phyloP scores from a whole-genome alignment of 1,284 basidiomycete genomes.

The Ceratobasidium sp. region DNA sequence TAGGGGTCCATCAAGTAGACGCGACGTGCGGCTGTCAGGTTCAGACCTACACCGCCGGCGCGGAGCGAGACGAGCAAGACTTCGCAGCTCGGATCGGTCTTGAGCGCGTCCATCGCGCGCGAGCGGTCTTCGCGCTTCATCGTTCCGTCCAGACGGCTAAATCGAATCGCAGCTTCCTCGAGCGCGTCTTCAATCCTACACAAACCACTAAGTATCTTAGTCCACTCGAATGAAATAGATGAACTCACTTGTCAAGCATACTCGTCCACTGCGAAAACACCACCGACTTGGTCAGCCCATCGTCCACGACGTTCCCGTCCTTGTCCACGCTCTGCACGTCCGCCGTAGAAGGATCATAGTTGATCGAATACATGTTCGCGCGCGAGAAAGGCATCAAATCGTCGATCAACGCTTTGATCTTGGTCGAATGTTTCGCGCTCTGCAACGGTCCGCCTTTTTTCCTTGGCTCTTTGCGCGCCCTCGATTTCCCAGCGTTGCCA shows the following conservation, averaged over 20 bases:
- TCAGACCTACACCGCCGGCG: conserved; percentile 96
- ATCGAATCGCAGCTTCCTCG: conserved; percentile 81
- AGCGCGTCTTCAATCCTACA: conserved; percentile 88
- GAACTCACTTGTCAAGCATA: conserved; percentile 88
- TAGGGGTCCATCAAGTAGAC: conserved; percentile 97
- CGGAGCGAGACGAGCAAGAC: conserved; percentile 95
- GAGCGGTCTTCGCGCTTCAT: conserved; percentile 96
- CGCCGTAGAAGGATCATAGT: conserved; percentile 79
- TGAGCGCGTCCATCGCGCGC: conserved; percentile 89
- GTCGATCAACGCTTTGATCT: conserved; percentile 81
- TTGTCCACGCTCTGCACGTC: conserved; percentile 81
- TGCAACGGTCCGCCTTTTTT: conserved; percentile 69
- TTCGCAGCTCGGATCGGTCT: conserved; percentile 85
- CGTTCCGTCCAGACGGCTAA: conserved; percentile 92
- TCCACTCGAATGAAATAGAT: too few species aligned
- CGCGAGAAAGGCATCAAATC: conserved; percentile 83
- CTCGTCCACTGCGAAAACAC: conserved; percentile 98
- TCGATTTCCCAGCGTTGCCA: conserved; percentile 51
- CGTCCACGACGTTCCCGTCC: conserved; percentile 76
- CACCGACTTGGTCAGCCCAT: conserved; percentile 83
- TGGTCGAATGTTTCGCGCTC: conserved; percentile 83
- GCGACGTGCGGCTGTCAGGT: conserved; percentile 90
- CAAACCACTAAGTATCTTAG: too few species aligned
- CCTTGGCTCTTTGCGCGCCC: conserved; percentile 72
- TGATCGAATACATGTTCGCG: conserved; percentile 83